Evolutionary conservation across 148 eudicot genomes (phyloP).

Genomic region (Chenopodium formosanum): DNA sequence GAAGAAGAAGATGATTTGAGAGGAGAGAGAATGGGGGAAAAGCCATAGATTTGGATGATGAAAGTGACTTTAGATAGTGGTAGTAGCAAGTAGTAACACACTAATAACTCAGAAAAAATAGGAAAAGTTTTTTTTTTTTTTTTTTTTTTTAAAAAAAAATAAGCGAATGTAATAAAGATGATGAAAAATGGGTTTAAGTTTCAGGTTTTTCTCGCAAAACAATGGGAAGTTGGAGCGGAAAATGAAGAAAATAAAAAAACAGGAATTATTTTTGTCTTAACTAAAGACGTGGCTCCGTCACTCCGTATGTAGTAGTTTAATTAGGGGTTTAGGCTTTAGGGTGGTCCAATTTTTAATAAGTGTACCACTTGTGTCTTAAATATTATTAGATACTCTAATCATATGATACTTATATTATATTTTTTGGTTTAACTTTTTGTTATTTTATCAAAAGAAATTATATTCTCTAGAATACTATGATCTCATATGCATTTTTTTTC

Average conservation of each 20-base stretch:
- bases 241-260: background rate
- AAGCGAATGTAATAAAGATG: no score
- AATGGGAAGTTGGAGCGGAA: background rate
- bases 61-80: slow-evolving; percentile 5
- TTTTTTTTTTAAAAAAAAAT: no score
- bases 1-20: background rate
- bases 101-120: no score
- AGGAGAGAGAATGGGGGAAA: background rate
- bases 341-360: background rate
- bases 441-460: no score
- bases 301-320: no score
- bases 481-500: no score
- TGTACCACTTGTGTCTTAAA: background rate
- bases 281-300: background rate
- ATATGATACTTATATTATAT: no score
- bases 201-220: background rate
- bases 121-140: no score
- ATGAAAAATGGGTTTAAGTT: background rate
- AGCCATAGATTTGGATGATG: slow-evolving; percentile 12
- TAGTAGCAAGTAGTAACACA: background rate
- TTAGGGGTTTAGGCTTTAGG: background rate
- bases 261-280: background rate
- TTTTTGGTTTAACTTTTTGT: no score
- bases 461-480: no score
- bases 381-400: no score